phyloP scores from a whole-genome alignment of 2,329 filamentous ascomycete species.

The Grosmannia penicillata region DNA sequence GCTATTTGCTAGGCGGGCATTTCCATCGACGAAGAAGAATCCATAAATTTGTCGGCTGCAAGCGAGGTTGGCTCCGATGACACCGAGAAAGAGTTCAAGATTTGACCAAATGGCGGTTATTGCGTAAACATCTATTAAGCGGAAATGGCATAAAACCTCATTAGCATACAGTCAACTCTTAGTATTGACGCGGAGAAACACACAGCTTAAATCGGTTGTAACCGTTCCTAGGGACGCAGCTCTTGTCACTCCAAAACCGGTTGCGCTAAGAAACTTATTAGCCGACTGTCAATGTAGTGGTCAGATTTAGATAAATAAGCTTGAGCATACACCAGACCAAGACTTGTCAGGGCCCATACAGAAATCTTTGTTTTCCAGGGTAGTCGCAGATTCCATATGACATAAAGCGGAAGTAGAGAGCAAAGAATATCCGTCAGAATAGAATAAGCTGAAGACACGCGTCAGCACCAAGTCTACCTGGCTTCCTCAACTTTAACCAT shows the following conservation, averaged over 20 bases:
- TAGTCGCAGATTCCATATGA: slow-evolving; percentile 19
- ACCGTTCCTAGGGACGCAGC: slow-evolving; percentile 13
- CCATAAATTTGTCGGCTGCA: slow-evolving; percentile 13
- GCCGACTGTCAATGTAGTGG: background rate
- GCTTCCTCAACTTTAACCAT: background rate
- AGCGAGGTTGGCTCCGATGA: slow-evolving; percentile 11
- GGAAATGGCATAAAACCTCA: background rate
- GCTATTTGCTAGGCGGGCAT: too few relatives aligned
- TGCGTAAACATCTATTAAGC: slow-evolving; percentile 15
- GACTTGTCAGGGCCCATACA: slow-evolving; percentile 18
- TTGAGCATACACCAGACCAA: slow-evolving; percentile 14
- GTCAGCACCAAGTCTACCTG: too few relatives aligned
- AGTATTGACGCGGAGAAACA: background rate
- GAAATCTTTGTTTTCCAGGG: slow-evolving; percentile 16
- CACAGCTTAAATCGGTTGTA: slow-evolving; percentile 14
- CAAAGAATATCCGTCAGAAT: slow-evolving; percentile 15
- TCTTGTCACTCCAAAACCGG: slow-evolving; percentile 14
- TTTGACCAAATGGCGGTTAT: slow-evolving; percentile 15
- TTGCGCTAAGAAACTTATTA: slow-evolving; percentile 9
- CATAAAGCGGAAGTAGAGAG: slow-evolving; percentile 15
- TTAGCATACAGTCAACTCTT: background rate
- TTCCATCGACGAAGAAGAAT: slow-evolving; percentile 12
- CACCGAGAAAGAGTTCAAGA: slow-evolving; percentile 10
- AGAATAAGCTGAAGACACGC: slow-evolving; percentile 11
- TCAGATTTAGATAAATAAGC: background rate